These are phyloP conservation scores for Stylosanthes scabra DNA, from an alignment of 331 rosid species.

Conservation along the genomic window DNA sequence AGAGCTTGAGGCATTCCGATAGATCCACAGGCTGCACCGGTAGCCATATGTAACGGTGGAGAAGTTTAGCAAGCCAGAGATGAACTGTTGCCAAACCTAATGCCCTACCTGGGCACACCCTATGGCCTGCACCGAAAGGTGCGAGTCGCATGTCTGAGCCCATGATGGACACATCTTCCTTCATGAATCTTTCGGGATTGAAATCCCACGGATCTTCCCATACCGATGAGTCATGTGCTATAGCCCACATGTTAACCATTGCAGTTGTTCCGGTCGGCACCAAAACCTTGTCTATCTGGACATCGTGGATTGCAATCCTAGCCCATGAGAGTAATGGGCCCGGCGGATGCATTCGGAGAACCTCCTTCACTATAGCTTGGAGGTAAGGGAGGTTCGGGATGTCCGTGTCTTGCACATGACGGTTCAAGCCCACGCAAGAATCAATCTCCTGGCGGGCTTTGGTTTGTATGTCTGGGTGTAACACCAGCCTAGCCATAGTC, in stretches of 20 bases:
- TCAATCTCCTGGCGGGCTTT: constrained; percentile 63
- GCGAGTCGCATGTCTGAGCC: constrained; percentile 73
- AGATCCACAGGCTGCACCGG: constrained; percentile 53
- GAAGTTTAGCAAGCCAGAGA: constrained; percentile 69
- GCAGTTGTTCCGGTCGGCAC: constrained; percentile 83
- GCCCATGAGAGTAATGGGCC: constrained; percentile 91
- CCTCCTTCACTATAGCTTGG: constrained; percentile 79
- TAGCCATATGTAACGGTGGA: constrained; percentile 60
- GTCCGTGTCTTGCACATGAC: constrained; percentile 71
- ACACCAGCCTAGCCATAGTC: constrained; percentile 70
- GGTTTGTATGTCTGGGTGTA: constrained; percentile 70
- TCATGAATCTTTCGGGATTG: constrained; percentile 63
- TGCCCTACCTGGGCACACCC: constrained; percentile 70
- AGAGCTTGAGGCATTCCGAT: constrained; percentile 65
- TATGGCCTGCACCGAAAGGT: constrained; percentile 73
- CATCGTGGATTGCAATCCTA: constrained; percentile 65
- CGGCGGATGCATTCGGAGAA: constrained; percentile 76
- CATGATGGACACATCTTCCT: constrained; percentile 61
- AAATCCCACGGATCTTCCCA: constrained; percentile 77
- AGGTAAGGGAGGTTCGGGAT: constrained; percentile 65
- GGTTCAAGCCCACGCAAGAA: constrained; percentile 42
- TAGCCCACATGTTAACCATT: constrained; percentile 91
- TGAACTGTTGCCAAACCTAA: constrained; percentile 72
- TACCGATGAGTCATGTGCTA: constrained; percentile 59
- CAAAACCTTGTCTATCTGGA: constrained; percentile 58